phyloP scores from a whole-genome alignment of 2,329 filamentous ascomycete species.

The Fusarium proliferatum region DNA sequence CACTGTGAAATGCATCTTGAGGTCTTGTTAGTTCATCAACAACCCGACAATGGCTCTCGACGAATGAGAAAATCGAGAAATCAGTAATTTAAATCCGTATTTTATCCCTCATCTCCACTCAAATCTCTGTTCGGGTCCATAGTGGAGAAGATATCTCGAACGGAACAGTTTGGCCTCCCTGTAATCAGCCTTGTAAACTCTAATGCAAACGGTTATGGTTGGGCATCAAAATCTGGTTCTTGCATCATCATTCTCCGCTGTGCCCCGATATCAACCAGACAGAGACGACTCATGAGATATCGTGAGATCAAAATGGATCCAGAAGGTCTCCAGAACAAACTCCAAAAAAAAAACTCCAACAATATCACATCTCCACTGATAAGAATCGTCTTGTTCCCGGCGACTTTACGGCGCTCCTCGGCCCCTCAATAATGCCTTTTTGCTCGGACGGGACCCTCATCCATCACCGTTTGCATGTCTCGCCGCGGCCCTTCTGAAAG shows the following conservation, averaged over 20 bases:
- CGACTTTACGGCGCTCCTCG: constrained; percentile 32
- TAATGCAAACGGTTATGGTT: constrained; percentile 24
- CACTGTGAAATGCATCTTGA: neutral
- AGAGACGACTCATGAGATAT: neutral
- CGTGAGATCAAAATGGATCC: constrained; percentile 10
- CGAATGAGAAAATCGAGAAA: constrained; percentile 16
- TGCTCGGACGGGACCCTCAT: neutral
- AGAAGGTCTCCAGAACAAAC: constrained; percentile 9
- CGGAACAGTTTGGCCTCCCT: constrained; percentile 5
- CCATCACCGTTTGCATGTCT: constrained; percentile 2
- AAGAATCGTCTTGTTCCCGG: constrained; percentile 15
- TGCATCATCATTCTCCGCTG: constrained; percentile 29
- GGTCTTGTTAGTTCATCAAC: neutral
- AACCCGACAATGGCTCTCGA: neutral
- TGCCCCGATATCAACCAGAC: constrained; percentile 14
- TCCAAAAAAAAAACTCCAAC: constrained; percentile 6
- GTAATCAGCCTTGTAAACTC: constrained; percentile 33
- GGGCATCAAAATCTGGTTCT: constrained; percentile 25
- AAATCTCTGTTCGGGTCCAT: constrained; percentile 11
- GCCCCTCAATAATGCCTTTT: constrained; percentile 32
- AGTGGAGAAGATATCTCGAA: constrained; percentile 15
- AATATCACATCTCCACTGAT: constrained; percentile 25
- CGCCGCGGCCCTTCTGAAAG: constrained; percentile 13
- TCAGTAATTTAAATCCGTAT: neutral
- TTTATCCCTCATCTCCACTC: constrained; percentile 26